These are phyloP conservation scores for Penicillium capsulatum DNA, from an alignment of 2,329 filamentous ascomycete species.

Conservation along the genomic window DNA sequence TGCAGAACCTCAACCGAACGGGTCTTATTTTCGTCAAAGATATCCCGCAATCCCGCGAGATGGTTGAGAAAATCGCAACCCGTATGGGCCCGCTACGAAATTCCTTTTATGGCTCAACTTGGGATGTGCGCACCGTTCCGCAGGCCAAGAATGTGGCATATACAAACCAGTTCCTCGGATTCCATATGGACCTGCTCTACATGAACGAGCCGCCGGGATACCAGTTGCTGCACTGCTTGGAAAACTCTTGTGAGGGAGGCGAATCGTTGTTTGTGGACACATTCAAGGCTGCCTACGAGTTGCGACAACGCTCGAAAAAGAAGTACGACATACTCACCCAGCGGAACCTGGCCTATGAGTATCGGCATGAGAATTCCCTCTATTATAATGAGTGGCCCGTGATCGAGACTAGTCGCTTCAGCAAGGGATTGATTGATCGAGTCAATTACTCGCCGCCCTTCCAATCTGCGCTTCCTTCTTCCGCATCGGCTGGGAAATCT, in stretches of 20 bases:
- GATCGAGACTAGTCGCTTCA: slow-evolving; percentile 38
- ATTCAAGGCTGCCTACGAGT: slow-evolving; percentile 52
- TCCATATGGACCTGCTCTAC: slow-evolving; percentile 94
- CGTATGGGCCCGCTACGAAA: slow-evolving; percentile 75
- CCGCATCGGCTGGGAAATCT: background rate
- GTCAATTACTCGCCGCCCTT: slow-evolving; percentile 78
- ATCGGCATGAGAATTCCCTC: slow-evolving; percentile 60
- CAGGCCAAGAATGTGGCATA: slow-evolving; percentile 89
- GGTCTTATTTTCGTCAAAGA: slow-evolving; percentile 74
- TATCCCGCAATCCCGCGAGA: slow-evolving; percentile 64
- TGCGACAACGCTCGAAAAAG: slow-evolving; percentile 12
- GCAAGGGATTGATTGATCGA: slow-evolving; percentile 35
- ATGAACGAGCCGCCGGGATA: slow-evolving; percentile 72
- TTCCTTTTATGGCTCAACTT: slow-evolving; percentile 87
- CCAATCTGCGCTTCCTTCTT: slow-evolving; percentile 53
- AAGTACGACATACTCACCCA: slow-evolving; percentile 39
- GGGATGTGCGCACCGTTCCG: slow-evolving; percentile 79
- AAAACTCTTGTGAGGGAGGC: slow-evolving; percentile 74
- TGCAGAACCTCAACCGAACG: slow-evolving; percentile 59
- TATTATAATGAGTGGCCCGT: slow-evolving; percentile 60
- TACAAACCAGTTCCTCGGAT: slow-evolving; percentile 72
- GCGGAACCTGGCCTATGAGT: slow-evolving; percentile 58
- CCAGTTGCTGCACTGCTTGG: slow-evolving; percentile 84
- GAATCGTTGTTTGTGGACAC: slow-evolving; percentile 83
- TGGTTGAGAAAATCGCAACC: slow-evolving; percentile 64